Conservation (phyloP, 768 basidiomycete species). For the Suillus sp. region DNA sequence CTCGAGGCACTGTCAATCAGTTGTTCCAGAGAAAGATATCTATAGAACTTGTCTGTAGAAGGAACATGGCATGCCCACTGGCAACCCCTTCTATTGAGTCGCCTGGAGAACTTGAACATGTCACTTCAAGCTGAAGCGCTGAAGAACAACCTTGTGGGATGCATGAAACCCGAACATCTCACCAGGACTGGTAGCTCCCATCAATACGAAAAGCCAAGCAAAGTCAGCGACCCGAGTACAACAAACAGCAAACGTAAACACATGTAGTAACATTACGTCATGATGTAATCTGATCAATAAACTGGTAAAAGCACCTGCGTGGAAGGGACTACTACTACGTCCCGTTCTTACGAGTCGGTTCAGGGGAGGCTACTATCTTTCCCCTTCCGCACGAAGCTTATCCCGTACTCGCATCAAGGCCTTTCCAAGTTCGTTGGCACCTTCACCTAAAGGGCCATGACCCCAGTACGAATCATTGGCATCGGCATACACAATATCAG, state of each 20-base stretch:
- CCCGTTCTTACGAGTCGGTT: not conserved
- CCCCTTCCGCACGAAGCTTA: conserved; percentile 38
- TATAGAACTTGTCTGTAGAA: not conserved
- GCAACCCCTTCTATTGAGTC: not conserved
- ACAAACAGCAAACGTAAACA: not conserved
- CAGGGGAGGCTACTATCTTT: conserved; percentile 10
- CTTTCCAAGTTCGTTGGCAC: conserved; percentile 65
- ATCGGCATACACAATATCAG: conserved; percentile 56
- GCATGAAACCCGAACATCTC: too few relatives aligned
- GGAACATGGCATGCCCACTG: too few relatives aligned
- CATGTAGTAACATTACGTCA: conserved; percentile 4
- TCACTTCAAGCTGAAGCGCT: not conserved
- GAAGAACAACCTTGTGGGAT: too few relatives aligned
- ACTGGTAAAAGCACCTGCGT: too few relatives aligned
- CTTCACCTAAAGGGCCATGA: conserved; percentile 49
- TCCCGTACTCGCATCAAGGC: conserved; percentile 59
- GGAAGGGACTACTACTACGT: not conserved
- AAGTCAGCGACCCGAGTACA: not conserved
- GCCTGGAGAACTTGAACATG: not conserved
- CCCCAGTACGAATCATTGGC: conserved; percentile 67
- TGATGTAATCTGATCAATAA: not conserved
- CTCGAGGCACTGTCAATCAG: not conserved
- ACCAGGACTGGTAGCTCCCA: not conserved
- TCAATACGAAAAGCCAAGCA: conserved; percentile 8
- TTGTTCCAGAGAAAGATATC: not conserved